phyloP scores from a whole-genome alignment of 2,329 filamentous ascomycete species.

The Colletotrichum tofieldiae region DNA sequence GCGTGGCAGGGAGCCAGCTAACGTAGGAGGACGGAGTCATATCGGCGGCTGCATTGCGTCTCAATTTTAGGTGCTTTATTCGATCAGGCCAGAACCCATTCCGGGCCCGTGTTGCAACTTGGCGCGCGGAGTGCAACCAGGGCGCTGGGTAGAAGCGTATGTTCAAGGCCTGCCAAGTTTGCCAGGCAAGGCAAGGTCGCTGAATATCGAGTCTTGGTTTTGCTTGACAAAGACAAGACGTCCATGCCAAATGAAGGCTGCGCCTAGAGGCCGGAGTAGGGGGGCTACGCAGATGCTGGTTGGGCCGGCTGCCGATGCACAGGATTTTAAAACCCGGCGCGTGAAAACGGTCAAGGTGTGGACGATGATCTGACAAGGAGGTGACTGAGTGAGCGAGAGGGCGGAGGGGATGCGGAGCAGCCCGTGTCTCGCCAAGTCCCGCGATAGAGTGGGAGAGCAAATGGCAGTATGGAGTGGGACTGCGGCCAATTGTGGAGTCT shows the following conservation, averaged over 20 bases:
- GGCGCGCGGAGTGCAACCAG: conserved; percentile 11
- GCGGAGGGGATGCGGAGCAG: conserved; percentile 6
- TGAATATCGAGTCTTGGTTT: background rate
- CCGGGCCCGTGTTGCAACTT: conserved; percentile 24
- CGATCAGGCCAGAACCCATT: conserved; percentile 37
- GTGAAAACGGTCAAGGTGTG: conserved; percentile 27
- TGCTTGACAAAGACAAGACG: conserved; percentile 2
- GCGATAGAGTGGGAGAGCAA: background rate
- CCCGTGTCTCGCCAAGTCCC: conserved; percentile 26
- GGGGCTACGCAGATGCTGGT: conserved; percentile 1
- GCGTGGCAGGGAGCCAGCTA: background rate
- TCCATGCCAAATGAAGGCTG: background rate
- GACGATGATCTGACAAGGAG: background rate
- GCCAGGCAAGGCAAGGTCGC: too few species aligned
- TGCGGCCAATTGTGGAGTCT: background rate
- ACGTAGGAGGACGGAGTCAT: conserved; percentile 11
- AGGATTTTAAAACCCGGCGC: background rate
- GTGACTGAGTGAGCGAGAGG: background rate
- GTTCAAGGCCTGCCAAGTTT: background rate
- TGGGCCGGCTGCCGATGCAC: conserved; percentile 1
- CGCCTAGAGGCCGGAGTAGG: background rate
- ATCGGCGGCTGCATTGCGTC: conserved; percentile 10
- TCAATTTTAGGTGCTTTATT: conserved; percentile 12
- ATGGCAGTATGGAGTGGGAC: background rate
- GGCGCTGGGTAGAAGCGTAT: conserved; percentile 9